Percentiles rank a stretch among this genome's conserved stretches.
Evolutionary conservation across 768 basidiomycete species (phyloP).

Genomic region (Hortiboletus campestris): DNA sequence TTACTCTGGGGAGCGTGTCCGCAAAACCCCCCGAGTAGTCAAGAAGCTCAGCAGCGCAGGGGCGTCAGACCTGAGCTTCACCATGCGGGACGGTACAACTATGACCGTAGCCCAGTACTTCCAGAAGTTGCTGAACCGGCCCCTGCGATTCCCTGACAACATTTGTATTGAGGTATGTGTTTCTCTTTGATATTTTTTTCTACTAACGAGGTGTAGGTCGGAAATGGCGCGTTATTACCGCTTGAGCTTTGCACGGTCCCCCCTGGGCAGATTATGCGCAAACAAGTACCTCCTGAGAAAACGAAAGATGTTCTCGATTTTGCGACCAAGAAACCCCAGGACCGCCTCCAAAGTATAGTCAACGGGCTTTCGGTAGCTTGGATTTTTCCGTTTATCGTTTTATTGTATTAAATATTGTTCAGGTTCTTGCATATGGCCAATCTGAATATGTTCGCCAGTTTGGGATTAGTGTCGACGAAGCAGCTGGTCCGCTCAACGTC

Average conservation of each 20-base stretch:
- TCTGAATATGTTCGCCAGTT: slow-evolving; percentile 75
- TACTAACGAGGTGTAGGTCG: slow-evolving; percentile 43
- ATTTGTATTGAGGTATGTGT: slow-evolving; percentile 64
- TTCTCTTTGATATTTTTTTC: slow-evolving; percentile 14
- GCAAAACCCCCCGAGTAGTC: slow-evolving; percentile 54
- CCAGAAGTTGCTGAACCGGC: slow-evolving; percentile 46
- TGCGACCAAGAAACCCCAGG: slow-evolving; percentile 59
- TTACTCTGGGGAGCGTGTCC: slow-evolving; percentile 35
- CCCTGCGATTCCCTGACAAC: slow-evolving; percentile 58
- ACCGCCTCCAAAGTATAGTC: slow-evolving; percentile 54
- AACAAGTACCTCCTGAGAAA: slow-evolving; percentile 67
- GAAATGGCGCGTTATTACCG: slow-evolving; percentile 59
- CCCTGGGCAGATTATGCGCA: slow-evolving; percentile 67
- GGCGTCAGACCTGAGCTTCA: slow-evolving; percentile 55
- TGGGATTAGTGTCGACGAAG: slow-evolving; percentile 59
- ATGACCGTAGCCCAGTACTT: slow-evolving; percentile 68
- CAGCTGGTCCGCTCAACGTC: slow-evolving; percentile 52
- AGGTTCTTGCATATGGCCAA: slow-evolving; percentile 68
- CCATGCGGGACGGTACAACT: slow-evolving; percentile 51
- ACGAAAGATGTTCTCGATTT: slow-evolving; percentile 63
- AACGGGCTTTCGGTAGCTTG: slow-evolving; percentile 50
- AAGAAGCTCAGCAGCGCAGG: slow-evolving; percentile 56
- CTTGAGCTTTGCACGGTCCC: slow-evolving; percentile 65
- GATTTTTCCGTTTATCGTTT: background rate
- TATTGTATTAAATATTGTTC: background rate